Conservation (phyloP, 768 basidiomycete species). For the Termitomyces sp. region DNA sequence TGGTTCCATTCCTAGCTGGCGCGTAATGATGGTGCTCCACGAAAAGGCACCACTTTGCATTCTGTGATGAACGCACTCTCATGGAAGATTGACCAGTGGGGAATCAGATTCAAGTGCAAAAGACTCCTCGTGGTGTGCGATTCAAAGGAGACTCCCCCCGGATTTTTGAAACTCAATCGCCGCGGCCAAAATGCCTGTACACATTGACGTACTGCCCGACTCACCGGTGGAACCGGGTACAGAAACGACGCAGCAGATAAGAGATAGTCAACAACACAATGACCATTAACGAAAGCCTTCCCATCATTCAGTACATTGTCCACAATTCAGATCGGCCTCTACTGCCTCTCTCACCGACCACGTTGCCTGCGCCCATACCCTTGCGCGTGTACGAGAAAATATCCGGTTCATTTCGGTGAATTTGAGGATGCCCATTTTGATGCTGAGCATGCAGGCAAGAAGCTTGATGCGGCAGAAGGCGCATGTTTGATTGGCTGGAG, state of each 20-base stretch:
- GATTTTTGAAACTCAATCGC: conserved; percentile 22
- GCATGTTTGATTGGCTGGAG: conserved; percentile 9
- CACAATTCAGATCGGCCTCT: conserved; percentile 15
- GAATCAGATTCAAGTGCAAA: conserved; percentile 13
- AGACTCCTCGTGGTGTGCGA: conserved; percentile 22
- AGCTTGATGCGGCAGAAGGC: conserved; percentile 10
- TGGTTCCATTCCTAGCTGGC: conserved; percentile 24
- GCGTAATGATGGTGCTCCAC: conserved; percentile 22
- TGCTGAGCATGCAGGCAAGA: conserved; percentile 11
- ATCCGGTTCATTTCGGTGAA: conserved; percentile 19
- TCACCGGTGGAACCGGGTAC: neutral
- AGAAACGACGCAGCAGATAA: neutral
- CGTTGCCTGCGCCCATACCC: conserved; percentile 11
- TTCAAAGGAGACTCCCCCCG: conserved; percentile 21
- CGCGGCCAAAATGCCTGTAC: conserved; percentile 23
- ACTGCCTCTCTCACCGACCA: conserved; percentile 17
- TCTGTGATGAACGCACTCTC: neutral
- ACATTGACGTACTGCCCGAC: conserved; percentile 14
- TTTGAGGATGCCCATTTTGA: conserved; percentile 22
- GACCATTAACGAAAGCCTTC: conserved; percentile 23
- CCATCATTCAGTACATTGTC: conserved; percentile 24
- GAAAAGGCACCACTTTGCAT: conserved; percentile 18
- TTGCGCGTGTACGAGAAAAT: conserved; percentile 24
- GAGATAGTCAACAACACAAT: neutral
- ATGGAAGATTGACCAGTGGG: conserved; percentile 7